Evolutionary conservation across 768 basidiomycete genomes (phyloP), one percentile per base, ranked within the genome.

Genomic region (Daedaleopsis sinensis): DNA sequence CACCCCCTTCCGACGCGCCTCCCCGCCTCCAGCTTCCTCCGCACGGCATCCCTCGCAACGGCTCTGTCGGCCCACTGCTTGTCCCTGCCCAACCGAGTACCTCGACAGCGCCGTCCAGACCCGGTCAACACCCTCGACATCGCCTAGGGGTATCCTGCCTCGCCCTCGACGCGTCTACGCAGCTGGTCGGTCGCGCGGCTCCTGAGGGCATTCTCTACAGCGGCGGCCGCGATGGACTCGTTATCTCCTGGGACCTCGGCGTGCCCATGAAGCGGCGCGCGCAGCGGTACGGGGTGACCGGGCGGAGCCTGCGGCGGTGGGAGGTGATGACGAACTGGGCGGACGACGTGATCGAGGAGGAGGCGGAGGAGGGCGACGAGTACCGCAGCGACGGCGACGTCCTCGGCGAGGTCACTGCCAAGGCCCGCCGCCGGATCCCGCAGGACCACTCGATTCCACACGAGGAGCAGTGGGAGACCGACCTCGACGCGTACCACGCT

Each of bases 181-280:
- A 83, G 50, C 81, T 97, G 8, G 71, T 81, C n/a, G 89, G 89
- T 6, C 79, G 78, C n/a, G 60, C 73, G 5, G 69, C 80, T 5
- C 94, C 95, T 0, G 87, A 92, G 65, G 95, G 95, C 5, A 95
- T 97, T 44, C 76, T 97, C 2, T 97, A 97, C 71, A 87, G 93
- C 2, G 94, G 89, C 27, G 94, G 93, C 23, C 79, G 95, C 59
- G 95, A 97, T 76, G 95, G 95, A 0, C 79, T 94, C 46, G 80
- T 96, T 49, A 87, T 95, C 42, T 85, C 89, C 10, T 96, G 94
- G 92, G 95, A 97, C 70, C 79, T 96, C 24, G 84, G 82, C 5
- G 77, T 94, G 11, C 77, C 84, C 10, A 86, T 88, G 82, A 84
- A 76, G 67, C 73, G 78, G 39, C 73, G 86, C 38, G 72, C 66